Evolutionary conservation across 2,329 filamentous ascomycete genomes (phyloP).

Genomic region (Chaetomium olivaceum): DNA sequence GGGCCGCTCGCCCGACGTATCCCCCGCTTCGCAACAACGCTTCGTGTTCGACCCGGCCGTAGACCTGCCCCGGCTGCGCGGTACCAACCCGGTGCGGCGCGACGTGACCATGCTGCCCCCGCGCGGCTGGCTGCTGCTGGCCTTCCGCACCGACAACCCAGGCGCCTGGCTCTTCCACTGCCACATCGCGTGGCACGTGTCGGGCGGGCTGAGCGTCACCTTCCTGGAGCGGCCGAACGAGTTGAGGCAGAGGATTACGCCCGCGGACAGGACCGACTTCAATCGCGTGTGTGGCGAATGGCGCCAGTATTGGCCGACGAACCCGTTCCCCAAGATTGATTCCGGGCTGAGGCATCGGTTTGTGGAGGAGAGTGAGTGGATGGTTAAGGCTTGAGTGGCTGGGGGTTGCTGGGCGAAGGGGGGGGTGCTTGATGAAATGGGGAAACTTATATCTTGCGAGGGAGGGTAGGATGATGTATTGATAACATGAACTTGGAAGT

Average conservation of each 20-base stretch:
- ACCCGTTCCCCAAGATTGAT: constrained; percentile 32
- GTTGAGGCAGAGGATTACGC: constrained; percentile 18
- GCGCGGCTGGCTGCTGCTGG: constrained; percentile 49
- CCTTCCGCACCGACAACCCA: constrained; percentile 52
- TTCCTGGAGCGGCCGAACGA: constrained; percentile 45
- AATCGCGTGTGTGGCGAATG: constrained; percentile 34
- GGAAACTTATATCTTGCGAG: too few species aligned
- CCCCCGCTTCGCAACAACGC: constrained; percentile 21
- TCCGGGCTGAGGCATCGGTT: constrained; percentile 27
- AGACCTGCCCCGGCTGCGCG: constrained; percentile 38
- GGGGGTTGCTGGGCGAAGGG: neutral
- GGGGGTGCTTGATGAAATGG: too few species aligned
- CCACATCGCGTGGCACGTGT: constrained; percentile 54
- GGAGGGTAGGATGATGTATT: neutral
- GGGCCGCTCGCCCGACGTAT: constrained; percentile 34
- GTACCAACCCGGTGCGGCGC: constrained; percentile 48
- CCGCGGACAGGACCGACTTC: constrained; percentile 28
- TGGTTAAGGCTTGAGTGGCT: constrained; percentile 1
- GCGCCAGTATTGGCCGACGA: constrained; percentile 30
- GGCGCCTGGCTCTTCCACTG: constrained; percentile 53
- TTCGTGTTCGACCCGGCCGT: constrained; percentile 34
- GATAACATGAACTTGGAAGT: too few species aligned
- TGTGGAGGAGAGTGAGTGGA: constrained; percentile 32
- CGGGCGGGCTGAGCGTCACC: constrained; percentile 51
- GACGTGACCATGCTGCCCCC: constrained; percentile 49